A percentile compares a stretch with the other conserved stretches of the same genome.
These are phyloP conservation scores for Galerina marginata DNA, from an alignment of 768 basidiomycete genomes.

Conservation along the genomic window DNA sequence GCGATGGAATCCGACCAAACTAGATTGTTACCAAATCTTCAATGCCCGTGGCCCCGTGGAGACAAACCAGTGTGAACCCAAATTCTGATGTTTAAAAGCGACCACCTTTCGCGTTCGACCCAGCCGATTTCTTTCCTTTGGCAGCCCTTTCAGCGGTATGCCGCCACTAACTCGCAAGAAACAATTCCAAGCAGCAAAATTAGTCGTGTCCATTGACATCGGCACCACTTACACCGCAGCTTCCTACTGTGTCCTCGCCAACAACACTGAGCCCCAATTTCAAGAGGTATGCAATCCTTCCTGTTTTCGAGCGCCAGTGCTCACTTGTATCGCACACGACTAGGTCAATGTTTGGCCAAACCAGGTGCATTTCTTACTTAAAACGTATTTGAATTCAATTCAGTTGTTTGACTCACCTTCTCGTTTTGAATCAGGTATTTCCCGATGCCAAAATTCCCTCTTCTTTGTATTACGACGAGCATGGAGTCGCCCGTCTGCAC, in stretches of 20 bases:
- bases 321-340: no score
- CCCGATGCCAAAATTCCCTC: conserved; percentile 44
- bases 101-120: no score
- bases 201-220: background rate
- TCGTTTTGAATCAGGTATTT: background rate
- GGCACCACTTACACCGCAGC: conserved; percentile 4
- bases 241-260: background rate
- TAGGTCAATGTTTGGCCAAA: conserved; percentile 19
- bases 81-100: no score
- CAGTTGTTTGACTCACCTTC: no score
- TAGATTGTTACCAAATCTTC: no score
- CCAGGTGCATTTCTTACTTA: background rate
- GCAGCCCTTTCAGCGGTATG: no score
- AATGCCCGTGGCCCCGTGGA: no score
- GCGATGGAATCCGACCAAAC: no score
- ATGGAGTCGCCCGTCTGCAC: conserved; percentile 6
- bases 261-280: background rate
- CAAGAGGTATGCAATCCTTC: background rate
- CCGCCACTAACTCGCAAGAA: background rate
- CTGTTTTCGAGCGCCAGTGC: no score
- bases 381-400: no score
- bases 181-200: background rate
- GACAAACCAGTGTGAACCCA: no score
- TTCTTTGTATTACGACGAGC: conserved; percentile 40
- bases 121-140: no score